A percentile compares a stretch with the other conserved stretches of the same genome.
Evolutionary conservation across 257 asterid species (phyloP).

Genomic region (Solanum bukasovii): DNA sequence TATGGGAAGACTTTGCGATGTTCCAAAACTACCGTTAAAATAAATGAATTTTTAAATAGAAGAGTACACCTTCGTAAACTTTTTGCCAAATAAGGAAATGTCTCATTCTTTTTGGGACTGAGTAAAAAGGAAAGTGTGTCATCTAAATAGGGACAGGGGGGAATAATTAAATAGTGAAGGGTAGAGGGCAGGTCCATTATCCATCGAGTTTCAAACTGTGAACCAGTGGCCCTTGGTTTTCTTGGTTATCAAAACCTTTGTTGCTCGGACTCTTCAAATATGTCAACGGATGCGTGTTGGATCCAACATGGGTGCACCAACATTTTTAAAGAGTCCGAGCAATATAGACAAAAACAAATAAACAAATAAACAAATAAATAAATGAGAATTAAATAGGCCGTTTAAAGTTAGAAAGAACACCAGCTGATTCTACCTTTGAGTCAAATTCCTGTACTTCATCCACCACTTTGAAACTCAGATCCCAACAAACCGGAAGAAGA

Average conservation of each 20-base stretch:
- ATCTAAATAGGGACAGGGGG: background rate
- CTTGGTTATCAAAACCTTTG: background rate
- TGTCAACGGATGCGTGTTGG: background rate
- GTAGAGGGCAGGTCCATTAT: background rate
- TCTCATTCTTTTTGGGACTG: background rate
- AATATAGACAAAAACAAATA: background rate
- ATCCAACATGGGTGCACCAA: background rate
- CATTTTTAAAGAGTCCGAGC: background rate
- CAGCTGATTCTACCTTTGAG: constrained; percentile 50
- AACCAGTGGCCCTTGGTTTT: background rate
- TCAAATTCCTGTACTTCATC: constrained; percentile 95
- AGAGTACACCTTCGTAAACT: background rate
- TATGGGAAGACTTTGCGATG: background rate
- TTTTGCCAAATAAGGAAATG: background rate
- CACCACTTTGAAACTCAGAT: constrained; percentile 71
- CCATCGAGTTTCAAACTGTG: background rate
- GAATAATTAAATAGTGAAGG: background rate
- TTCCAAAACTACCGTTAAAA: background rate
- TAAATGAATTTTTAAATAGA: no score
- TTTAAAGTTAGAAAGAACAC: background rate
- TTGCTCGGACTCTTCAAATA: background rate
- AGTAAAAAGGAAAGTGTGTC: background rate
- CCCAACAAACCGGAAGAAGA: constrained; percentile 88
- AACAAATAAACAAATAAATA: background rate
- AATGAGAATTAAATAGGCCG: background rate